Evolutionary conservation across 1,284 basidiomycete species (phyloP).

Genomic region (Rhizoctonia solani): DNA sequence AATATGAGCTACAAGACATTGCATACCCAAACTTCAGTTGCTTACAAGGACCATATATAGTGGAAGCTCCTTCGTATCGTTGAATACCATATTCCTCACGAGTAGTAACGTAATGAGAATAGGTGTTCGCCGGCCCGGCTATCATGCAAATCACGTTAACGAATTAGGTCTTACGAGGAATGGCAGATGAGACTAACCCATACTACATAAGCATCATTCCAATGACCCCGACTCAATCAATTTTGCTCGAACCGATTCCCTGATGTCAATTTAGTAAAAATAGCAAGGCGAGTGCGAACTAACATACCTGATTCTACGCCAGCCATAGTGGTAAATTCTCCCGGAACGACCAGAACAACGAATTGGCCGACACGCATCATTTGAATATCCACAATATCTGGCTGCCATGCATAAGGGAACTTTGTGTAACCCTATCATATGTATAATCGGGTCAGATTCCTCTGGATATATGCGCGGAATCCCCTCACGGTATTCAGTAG

Average conservation of each 20-base stretch:
- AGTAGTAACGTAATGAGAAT: constrained; percentile 57
- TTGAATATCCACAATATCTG: constrained; percentile 75
- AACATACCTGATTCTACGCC: constrained; percentile 51
- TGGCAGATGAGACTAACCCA: constrained; percentile 45
- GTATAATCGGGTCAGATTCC: neutral
- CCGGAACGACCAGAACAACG: constrained; percentile 76
- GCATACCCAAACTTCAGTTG: constrained; percentile 34
- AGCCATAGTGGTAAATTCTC: constrained; percentile 64
- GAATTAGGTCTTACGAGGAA: neutral
- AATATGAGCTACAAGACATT: neutral
- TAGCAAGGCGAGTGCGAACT: neutral
- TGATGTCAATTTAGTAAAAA: constrained; percentile 40
- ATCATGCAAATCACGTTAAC: neutral
- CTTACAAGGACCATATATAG: constrained; percentile 75
- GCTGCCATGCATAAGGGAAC: constrained; percentile 75
- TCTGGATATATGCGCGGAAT: constrained; percentile 10
- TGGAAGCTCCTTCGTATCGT: constrained; percentile 82
- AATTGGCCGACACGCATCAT: constrained; percentile 79
- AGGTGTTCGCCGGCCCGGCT: constrained; percentile 78
- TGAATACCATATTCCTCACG: constrained; percentile 76
- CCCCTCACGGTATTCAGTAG: constrained; percentile 66
- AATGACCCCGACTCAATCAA: constrained; percentile 67
- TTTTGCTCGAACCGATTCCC: constrained; percentile 63
- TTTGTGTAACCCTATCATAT: constrained; percentile 62
- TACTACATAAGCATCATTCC: constrained; percentile 71